Evolutionary conservation across 129 eudicot genomes (phyloP).

Genomic region (Saussurea involucrata): DNA sequence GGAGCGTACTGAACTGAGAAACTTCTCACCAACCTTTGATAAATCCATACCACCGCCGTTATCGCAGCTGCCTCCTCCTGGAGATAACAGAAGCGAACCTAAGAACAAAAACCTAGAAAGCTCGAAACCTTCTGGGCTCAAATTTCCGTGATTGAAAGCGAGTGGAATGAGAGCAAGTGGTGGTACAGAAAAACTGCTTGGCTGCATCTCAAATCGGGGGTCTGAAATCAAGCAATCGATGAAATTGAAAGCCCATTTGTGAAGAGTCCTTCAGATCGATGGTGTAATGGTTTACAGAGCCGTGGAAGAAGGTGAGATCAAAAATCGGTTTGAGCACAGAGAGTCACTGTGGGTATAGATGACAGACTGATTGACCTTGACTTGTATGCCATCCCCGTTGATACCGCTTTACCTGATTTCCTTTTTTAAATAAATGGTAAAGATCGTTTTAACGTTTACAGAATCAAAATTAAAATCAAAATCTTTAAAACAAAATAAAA

Average conservation of each 20-base stretch:
- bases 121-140: slow-evolving; percentile 53
- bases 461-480: too few species aligned
- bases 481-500: too few species aligned
- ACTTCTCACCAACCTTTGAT: slow-evolving; percentile 93
- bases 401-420: not conserved
- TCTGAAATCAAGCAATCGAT: slow-evolving; percentile 24
- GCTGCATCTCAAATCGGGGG: slow-evolving; percentile 73
- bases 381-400: slow-evolving; percentile 22
- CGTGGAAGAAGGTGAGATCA: slow-evolving; percentile 32
- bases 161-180: slow-evolving; percentile 62
- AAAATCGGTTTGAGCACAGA: slow-evolving; percentile 18
- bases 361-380: slow-evolving; percentile 27
- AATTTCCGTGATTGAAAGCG: slow-evolving; percentile 52
- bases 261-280: slow-evolving; percentile 7
- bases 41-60: slow-evolving; percentile 65
- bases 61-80: slow-evolving; percentile 27
- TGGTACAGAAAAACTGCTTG: slow-evolving; percentile 37
- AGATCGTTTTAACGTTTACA: too few species aligned
- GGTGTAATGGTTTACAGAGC: slow-evolving; percentile 9
- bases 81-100: slow-evolving; percentile 65
- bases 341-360: not conserved
- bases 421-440: not conserved
- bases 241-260: slow-evolving; percentile 17
- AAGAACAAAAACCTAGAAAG: slow-evolving; percentile 63
- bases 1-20: slow-evolving; percentile 90